A percentile compares a stretch with the other conserved stretches of the same genome.
phyloP scores from a whole-genome alignment of 805 yeast genomes.

The Vanderwaltozyma verrucispora region DNA sequence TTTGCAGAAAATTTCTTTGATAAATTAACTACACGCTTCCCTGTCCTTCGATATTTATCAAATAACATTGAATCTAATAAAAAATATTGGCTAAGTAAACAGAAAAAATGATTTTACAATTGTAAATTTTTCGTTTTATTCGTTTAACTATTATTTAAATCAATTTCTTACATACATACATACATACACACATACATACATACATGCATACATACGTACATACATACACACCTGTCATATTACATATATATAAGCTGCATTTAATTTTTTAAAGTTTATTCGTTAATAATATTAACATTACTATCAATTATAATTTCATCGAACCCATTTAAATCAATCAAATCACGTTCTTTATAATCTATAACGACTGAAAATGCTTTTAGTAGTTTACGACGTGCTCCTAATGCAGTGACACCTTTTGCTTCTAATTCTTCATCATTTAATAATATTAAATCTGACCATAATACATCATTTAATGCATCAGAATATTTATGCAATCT shows the following conservation, averaged over 20 bases:
- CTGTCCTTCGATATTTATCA: slow-evolving; percentile 47
- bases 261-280: background rate
- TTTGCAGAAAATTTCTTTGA: slow-evolving; percentile 73
- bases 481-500: slow-evolving; percentile 92
- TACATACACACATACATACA: background rate
- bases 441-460: slow-evolving; percentile 70
- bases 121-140: too few relatives aligned
- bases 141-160: too few relatives aligned
- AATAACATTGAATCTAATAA: slow-evolving; percentile 45
- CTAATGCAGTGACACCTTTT: slow-evolving; percentile 85
- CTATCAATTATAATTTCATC: background rate
- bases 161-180: background rate
- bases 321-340: slow-evolving; percentile 23
- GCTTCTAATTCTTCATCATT: slow-evolving; percentile 59
- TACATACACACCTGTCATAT: background rate
- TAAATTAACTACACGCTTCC: slow-evolving; percentile 50
- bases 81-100: slow-evolving; percentile 39
- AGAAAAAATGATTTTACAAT: background rate
- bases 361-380: slow-evolving; percentile 84
- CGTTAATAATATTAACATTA: background rate
- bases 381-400: slow-evolving; percentile 87
- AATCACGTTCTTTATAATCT: slow-evolving; percentile 37
- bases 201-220: background rate
- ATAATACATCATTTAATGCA: slow-evolving; percentile 58
- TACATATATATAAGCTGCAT: background rate